Evolutionary conservation across 2,329 filamentous ascomycete genomes (phyloP).

Genomic region (Macroventuria anomochaeta): DNA sequence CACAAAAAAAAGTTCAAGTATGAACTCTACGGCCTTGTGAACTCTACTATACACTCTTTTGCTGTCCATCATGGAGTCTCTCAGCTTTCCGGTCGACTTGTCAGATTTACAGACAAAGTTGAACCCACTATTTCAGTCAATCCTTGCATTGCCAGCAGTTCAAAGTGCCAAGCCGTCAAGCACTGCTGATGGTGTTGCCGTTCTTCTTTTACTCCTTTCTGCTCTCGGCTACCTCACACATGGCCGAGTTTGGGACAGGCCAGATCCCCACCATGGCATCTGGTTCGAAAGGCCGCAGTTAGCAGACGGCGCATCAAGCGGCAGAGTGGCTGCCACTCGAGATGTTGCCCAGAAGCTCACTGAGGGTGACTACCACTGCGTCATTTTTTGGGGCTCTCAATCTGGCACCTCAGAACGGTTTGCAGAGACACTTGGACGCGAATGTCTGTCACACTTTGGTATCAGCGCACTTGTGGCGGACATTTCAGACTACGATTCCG

Average conservation of each 20-base stretch:
- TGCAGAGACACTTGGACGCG: constrained; percentile 51
- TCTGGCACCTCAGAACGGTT: constrained; percentile 56
- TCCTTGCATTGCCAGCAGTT: constrained; percentile 19
- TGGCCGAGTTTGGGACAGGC: constrained; percentile 55
- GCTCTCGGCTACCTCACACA: constrained; percentile 52
- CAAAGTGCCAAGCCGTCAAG: constrained; percentile 40
- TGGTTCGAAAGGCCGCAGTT: constrained; percentile 59
- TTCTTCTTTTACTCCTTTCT: constrained; percentile 47
- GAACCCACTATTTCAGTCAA: constrained; percentile 19
- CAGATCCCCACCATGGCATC: constrained; percentile 58
- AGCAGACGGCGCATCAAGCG: constrained; percentile 36
- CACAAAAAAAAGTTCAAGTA: constrained; percentile 9
- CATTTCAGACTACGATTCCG: constrained; percentile 56
- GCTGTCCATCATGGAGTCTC: constrained; percentile 21
- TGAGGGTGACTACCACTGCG: constrained; percentile 43
- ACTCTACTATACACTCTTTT: background rate
- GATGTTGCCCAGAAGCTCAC: constrained; percentile 56
- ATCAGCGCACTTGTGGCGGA: constrained; percentile 53
- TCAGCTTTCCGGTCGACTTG: constrained; percentile 21
- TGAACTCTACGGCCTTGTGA: background rate
- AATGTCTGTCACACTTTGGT: constrained; percentile 51
- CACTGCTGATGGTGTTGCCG: constrained; percentile 48
- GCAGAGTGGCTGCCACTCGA: constrained; percentile 43
- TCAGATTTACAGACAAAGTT: constrained; percentile 23
- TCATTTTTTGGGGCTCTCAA: constrained; percentile 59